Evolutionary conservation across 495 filamentous ascomycete genomes (phyloP), one percentile per base, ranked within the genome.

Genomic region (Talaromyces adpressus): DNA sequence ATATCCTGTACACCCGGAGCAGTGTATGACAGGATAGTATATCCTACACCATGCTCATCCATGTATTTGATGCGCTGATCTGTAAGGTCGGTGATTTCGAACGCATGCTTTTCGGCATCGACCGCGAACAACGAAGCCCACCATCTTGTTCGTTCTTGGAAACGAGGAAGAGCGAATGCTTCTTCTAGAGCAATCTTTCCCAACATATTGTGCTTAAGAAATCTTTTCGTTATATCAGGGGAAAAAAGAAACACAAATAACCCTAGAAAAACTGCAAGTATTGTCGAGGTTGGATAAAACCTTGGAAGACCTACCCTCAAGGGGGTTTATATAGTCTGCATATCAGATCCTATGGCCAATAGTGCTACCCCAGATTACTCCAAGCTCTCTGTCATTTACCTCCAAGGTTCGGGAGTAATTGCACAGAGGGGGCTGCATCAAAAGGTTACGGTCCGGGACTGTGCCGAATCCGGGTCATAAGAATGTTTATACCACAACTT

Each of bases 1-100:
- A 84, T 79, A 66, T 84, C 85, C 65, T 89, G 85, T 0, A 81
- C 74, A 23, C 86, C 85, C 0, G 85, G 82, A 0, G 82, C 82
- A 14, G 76, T 80, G 30, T 85, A 78, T 0, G 80, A 84, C 6
- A 87, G 76, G 32, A 87, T 81, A 65, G 82, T 85, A 68, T 84
- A 83, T 57, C 82, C 85, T 22, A 89, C 81, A 34, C 84, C 85
- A 65, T 86, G 71, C 63, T 78, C 81, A 67, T 85, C 81, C 72
- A 82, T 83, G 39, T 80, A 70, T 22, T 80, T 69, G 5, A 86
- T 70, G 4, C 84, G 82, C 27, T 77, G 69, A 14, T 72, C 67
- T 64, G 79, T 79, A 64, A 87, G 82, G 67, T 81, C 78, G 41
- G 66, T 77, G 71, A 82, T 79, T 63, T 80, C 71, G 36, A 70